Evolutionary conservation across 2,329 filamentous ascomycete genomes (phyloP), one percentile per base, ranked within the genome.

Genomic region (Verticillium longisporum): DNA sequence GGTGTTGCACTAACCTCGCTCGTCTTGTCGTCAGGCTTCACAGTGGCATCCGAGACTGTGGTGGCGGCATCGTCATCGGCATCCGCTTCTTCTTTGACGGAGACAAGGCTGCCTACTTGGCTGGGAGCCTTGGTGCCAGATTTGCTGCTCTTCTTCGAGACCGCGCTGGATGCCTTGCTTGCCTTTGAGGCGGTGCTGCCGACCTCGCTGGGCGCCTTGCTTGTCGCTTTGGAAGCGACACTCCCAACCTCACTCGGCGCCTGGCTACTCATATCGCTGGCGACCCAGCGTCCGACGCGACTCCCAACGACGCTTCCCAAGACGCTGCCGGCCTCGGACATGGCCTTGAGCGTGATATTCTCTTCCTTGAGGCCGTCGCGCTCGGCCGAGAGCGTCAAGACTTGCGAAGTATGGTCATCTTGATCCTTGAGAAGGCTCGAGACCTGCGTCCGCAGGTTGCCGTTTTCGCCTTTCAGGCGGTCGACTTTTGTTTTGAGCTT

Each of bases 291-390:
- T 10, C 57, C 33, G 11, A 45, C 26, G 14, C 31, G 41, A 38
- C 56, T 57, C 13, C 57, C 38, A 2, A 58, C 41, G 15, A 59
- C 31, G 45, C 57, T 59, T 15, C 57, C 57, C 26, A 59, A 32
- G 32, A 59, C 57, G 26, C 57, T 59, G 15, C 57, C 57, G 6
- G 32, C 41, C 21, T 59, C 57, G 11, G 57, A 59, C 57, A 59
- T 55, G 32, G 57, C 57, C 45, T 33, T 62, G 45, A 65, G 62
- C 4, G 61, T 60, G 11, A 63, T 60, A 21, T 63, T 62, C 21
- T 65, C 63, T 3, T 65, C 63, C 50, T 50, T 64, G 26, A 65
- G 62, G 10, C 60, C 57, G 41, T 62, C 41, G 15, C 64, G 55
- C 31, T 65, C 64, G 18, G 62, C 62, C 2, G 57, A 36, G 21